A percentile compares a stretch with the other conserved stretches of the same genome.
Conservation (phyloP, 257 asterid species). For the Solanum bulbocastanum region DNA sequence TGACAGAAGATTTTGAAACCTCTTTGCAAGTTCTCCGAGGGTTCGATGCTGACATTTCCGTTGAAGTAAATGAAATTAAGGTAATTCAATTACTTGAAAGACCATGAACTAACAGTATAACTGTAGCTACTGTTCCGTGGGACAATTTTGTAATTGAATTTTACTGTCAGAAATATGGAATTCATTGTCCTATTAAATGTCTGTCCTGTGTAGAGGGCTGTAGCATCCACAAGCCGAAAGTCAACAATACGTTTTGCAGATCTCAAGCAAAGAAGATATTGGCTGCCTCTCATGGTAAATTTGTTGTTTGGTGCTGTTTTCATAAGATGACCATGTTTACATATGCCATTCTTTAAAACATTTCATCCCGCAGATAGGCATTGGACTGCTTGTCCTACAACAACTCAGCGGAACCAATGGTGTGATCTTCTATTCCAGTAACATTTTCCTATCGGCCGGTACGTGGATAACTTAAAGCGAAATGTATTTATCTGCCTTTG, state of each 20-base stretch:
- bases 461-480: neutral
- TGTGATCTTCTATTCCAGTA: constrained; percentile 70
- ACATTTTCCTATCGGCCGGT: constrained; percentile 87
- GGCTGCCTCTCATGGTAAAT: constrained; percentile 85
- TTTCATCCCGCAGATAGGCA: constrained; percentile 54
- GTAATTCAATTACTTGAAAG: constrained; percentile 8
- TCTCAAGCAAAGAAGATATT: constrained; percentile 74
- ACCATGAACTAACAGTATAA: neutral
- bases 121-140: neutral
- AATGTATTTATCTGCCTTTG: neutral
- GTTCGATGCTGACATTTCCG: constrained; percentile 76
- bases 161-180: neutral
- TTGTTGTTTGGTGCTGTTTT: neutral
- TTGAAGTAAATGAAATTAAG: constrained; percentile 83
- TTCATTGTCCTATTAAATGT: neutral
- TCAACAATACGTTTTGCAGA: constrained; percentile 71
- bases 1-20: constrained; percentile 84
- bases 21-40: constrained; percentile 95
- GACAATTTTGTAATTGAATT: neutral
- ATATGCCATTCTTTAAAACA: neutral
- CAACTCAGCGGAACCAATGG: constrained; percentile 82
- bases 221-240: constrained; percentile 74
- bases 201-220: constrained; percentile 51
- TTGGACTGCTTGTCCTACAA: constrained; percentile 68
- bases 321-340: neutral